Percentiles rank a stretch among this genome's conserved stretches.
Conservation (phyloP, 1,139 yeast genomes). For the Candida sojae region DNA sequence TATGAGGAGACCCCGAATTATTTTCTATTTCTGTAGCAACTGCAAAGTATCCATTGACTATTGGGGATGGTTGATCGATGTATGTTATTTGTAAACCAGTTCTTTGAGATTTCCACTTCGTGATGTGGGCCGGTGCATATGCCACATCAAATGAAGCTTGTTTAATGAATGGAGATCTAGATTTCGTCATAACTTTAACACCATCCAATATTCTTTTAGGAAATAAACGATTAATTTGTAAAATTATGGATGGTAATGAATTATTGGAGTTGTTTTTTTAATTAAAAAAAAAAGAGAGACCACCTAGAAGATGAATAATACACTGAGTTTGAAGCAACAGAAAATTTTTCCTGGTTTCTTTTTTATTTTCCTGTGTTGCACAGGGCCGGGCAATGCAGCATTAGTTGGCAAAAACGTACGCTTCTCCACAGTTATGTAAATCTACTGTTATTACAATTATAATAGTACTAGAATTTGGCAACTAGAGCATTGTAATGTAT, state of each 20-base stretch:
- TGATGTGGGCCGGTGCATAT: conserved; percentile 63
- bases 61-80: conserved; percentile 80
- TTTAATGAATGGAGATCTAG: conserved; percentile 31
- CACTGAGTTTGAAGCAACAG: no score
- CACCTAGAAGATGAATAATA: no score
- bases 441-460: no score
- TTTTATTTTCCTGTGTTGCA: no score
- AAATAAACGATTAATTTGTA: background rate
- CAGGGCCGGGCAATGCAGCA: no score
- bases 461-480: no score
- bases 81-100: conserved; percentile 84
- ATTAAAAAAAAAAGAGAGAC: no score
- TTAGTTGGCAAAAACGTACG: no score
- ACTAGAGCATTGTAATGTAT: background rate
- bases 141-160: conserved; percentile 57
- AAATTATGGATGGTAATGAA: conserved; percentile 1
- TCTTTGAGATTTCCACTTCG: conserved; percentile 70
- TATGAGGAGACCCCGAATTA: conserved; percentile 94
- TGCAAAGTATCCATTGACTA: conserved; percentile 90
- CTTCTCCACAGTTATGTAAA: no score
- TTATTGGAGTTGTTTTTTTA: no score
- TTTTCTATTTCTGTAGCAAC: conserved; percentile 89
- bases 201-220: background rate
- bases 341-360: no score
- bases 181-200: conserved; percentile 11